Conservation (phyloP, 2,329 filamentous ascomycete genomes). For the Aspergillus sojae region DNA sequence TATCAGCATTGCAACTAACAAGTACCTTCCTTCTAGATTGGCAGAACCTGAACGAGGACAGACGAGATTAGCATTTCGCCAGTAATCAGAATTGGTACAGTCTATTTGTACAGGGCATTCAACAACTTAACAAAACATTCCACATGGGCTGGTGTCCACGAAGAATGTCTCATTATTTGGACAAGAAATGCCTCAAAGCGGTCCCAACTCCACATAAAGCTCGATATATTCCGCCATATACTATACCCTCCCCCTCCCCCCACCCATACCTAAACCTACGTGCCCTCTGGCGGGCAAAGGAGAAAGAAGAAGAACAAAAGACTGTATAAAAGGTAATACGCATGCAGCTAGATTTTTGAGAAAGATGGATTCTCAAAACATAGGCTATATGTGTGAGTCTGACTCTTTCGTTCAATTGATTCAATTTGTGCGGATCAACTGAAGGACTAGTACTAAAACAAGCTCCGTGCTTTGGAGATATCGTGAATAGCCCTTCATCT, state of each 20-base stretch:
- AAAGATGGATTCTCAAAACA: neutral
- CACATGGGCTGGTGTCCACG: neutral
- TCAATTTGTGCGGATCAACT: neutral
- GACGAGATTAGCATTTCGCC: conserved; percentile 39
- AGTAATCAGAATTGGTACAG: neutral
- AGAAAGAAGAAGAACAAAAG: neutral
- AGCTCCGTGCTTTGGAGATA: neutral
- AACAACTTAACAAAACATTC: neutral
- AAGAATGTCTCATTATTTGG: neutral
- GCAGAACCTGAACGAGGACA: conserved; percentile 50
- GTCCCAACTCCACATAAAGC: neutral
- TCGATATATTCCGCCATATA: neutral
- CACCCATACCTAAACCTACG: no score
- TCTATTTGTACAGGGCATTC: neutral
- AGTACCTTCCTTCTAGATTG: conserved; percentile 31
- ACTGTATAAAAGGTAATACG: neutral
- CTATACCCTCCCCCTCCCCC: no score
- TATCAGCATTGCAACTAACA: conserved; percentile 5
- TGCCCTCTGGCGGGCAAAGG: no score
- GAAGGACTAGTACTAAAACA: neutral
- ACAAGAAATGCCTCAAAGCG: neutral
- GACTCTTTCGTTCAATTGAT: neutral
- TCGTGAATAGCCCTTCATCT: neutral
- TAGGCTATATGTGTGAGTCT: neutral
- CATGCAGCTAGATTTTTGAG: neutral